Conservation (phyloP, 805 yeast genomes). For the Pichia cabralensis region DNA sequence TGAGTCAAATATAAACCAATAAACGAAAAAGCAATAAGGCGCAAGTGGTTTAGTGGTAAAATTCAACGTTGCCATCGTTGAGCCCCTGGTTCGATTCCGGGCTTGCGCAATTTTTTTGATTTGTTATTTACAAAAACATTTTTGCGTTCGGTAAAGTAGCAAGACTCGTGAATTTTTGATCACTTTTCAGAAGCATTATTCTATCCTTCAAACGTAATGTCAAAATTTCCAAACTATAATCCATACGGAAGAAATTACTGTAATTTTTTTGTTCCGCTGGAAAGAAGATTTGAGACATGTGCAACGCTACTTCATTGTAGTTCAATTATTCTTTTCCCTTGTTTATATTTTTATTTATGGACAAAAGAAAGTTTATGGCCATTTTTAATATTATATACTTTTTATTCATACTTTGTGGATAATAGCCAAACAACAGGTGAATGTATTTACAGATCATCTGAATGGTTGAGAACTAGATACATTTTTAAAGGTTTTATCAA, state of each 20-base stretch:
- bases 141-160: not conserved
- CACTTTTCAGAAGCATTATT: not conserved
- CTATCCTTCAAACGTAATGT: too few relatives aligned
- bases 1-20: not conserved
- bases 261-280: conserved; percentile 45
- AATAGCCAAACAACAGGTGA: conserved; percentile 70
- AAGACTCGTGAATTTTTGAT: not conserved
- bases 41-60: conserved; percentile 22
- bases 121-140: not conserved
- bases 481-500: conserved; percentile 65
- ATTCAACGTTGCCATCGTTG: conserved; percentile 22
- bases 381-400: conserved; percentile 49
- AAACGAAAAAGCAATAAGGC: conserved; percentile 3
- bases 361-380: conserved; percentile 51
- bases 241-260: conserved; percentile 18
- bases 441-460: conserved; percentile 46
- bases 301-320: conserved; percentile 67
- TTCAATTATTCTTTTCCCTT: conserved; percentile 49
- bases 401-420: conserved; percentile 46
- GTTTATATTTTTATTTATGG: conserved; percentile 46
- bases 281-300: conserved; percentile 49
- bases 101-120: conserved; percentile 15
- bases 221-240: conserved; percentile 4
- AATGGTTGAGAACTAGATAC: conserved; percentile 42
- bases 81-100: conserved; percentile 24